phyloP scores from a whole-genome alignment of 2,329 filamentous ascomycete species.

The Neonectria sp. region DNA sequence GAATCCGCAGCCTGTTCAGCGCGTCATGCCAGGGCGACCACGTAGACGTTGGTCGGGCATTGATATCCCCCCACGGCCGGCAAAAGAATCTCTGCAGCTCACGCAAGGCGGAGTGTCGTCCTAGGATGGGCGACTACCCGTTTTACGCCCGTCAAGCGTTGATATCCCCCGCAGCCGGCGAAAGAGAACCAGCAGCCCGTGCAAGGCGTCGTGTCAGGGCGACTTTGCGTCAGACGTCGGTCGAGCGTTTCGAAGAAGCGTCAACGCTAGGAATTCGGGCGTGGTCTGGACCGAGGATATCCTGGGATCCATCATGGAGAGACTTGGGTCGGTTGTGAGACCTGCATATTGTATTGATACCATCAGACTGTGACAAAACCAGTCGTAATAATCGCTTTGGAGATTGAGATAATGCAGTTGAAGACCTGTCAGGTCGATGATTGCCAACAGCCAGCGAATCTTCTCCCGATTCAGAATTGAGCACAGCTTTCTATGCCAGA shows the following conservation, averaged over 20 bases:
- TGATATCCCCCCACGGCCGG: background rate
- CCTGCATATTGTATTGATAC: conserved; percentile 13
- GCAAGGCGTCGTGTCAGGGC: background rate
- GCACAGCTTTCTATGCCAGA: background rate
- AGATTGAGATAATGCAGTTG: background rate
- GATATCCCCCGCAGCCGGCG: background rate
- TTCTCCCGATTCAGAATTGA: background rate
- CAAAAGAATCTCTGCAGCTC: too few relatives aligned
- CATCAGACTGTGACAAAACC: background rate
- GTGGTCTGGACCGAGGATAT: background rate
- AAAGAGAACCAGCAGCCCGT: too few relatives aligned
- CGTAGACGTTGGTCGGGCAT: background rate
- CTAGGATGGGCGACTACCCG: background rate
- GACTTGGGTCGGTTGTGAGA: background rate
- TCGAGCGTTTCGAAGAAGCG: background rate
- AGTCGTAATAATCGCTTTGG: background rate
- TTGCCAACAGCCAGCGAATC: background rate
- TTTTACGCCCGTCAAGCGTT: background rate
- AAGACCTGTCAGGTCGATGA: background rate
- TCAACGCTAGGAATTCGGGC: background rate
- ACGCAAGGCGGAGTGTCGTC: background rate
- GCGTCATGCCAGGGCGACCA: background rate
- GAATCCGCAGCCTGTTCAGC: background rate
- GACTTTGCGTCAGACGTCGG: background rate
- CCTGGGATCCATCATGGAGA: background rate